phyloP scores from a whole-genome alignment of 164 flowering plant genomes.

The Amborella trichopoda region DNA sequence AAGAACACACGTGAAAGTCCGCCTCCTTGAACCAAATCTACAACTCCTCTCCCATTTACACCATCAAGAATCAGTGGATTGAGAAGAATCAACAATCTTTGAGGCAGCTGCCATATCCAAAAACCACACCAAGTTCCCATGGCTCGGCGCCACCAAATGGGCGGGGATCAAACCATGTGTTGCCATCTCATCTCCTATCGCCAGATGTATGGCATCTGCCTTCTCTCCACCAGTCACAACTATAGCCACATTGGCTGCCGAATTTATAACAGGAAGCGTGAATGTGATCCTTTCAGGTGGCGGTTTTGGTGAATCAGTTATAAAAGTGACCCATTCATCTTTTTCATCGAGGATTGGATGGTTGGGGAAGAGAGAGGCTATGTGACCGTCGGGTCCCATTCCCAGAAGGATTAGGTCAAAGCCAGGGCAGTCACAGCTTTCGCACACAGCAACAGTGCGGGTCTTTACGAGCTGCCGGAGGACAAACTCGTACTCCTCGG shows the following conservation, averaged over 20 bases:
- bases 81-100: conserved; percentile 22
- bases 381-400: conserved; percentile 76
- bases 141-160: conserved; percentile 38
- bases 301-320: conserved; percentile 64
- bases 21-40: too few relatives aligned
- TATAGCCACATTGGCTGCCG: conserved; percentile 55
- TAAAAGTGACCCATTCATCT: conserved; percentile 63
- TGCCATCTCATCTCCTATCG: conserved; percentile 26
- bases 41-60: too few relatives aligned
- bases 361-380: conserved; percentile 61
- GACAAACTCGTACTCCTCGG: conserved; percentile 48
- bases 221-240: conserved; percentile 53
- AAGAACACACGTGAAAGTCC: neutral
- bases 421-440: conserved; percentile 58
- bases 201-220: conserved; percentile 46
- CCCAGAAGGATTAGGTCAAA: conserved; percentile 72
- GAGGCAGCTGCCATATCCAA: conserved; percentile 56
- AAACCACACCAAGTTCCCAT: conserved; percentile 70
- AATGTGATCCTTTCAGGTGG: conserved; percentile 80
- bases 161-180: conserved; percentile 42
- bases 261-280: conserved; percentile 76
- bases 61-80: conserved; percentile 6
- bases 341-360: conserved; percentile 39
- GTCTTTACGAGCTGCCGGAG: conserved; percentile 62
- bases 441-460: conserved; percentile 40